Base-by-base conservation (phyloP, 495 filamentous ascomycete species). In the Hypoxylon subgilvum region DNA sequence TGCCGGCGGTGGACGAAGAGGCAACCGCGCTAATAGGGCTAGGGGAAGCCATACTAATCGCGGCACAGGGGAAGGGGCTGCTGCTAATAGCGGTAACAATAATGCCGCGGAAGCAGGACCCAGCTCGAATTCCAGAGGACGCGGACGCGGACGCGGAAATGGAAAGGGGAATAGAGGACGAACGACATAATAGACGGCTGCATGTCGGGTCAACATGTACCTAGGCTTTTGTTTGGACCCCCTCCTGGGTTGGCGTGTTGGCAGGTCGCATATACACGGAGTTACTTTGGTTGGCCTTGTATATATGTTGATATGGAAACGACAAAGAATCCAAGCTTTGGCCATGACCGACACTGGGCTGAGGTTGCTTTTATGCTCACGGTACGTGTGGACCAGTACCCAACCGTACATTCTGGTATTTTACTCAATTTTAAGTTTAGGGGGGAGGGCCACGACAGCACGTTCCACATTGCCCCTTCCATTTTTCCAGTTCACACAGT, bases 91-190 rank as follows among this genome's bases (percentile, higher is more conserved):
- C 23, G 28, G 10, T 30, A 40, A 14, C 30, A 42, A 14, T 9
- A 44, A 23, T n/a, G 12, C 28, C 7, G n/a, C 34, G 3, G 54
- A 64, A 38, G 31, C 54, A 14, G 54, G 53, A 9, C 23, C 61
- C 2, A 58, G 54, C 34, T 44, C 48, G 6, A 54, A 39, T 43
- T 52, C 54, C 9, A 43, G 61, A 30, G 61, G 61, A 22, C 61
- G 54, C 2, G 61, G 61, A 25, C 61, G 61, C 38, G 54, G 61
- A 19, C 61, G 61, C 38, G 54, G 61, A 19, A 50, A 51, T 41
- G 55, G 61, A 52, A 54, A n/a, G n/a, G n/a, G n/a, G n/a, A n/a
- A n/a, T n/a, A n/a, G 61, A 39, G 55, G 44, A 39, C 38, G 14
- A 4, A 22, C 54, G 36, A 41, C 13, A 58, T 54, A 4, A 10